Evolutionary conservation across 2,329 filamentous ascomycete species (phyloP), one percentile per base, ranked within the genome.

Genomic region (Fusarium sp.): DNA sequence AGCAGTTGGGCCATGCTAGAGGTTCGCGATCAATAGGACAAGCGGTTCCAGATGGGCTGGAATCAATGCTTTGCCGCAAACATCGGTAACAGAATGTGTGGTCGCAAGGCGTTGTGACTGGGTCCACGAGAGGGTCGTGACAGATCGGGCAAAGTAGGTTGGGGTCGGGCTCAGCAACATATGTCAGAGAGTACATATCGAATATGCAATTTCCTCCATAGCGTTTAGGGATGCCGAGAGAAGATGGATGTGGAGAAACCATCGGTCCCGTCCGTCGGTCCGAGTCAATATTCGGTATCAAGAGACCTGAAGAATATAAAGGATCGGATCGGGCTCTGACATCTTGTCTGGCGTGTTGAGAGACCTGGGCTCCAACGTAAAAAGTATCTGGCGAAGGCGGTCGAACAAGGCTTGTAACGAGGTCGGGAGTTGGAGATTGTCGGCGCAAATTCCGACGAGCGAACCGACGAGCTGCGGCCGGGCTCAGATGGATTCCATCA

Each of bases 51-150:
- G 80, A 79, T 9, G 80, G 80, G 45, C 80, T 82, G 4, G 79
- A 80, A 13, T 79, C 74, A 48, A 82, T 80, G 71, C 80, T 80
- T 32, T 80, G 75, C 28, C 80, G 79, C 53, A 90, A 80, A 73
- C 89, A 91, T 7, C 81, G 81, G 54, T 85, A 84, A 73, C 89
- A 91, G 75, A 91, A 91, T 14, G 88, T 89, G 75, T 91, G 89
- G 61, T 89, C 87, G 78, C 89, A 91, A 10, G 81, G 80, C 1
- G 88, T 90, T 43, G 88, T 89, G 49, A 89, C 82, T 1, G 89
- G 88, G 16, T 86, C 82, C 49, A 90, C 80, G 43, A 91, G 83
- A 5, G 89, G 86, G 13, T 87, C 84, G 71, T 87, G 87, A 78
- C 89, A 91, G 64, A 88, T 85, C 5, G 85, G 85, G 53, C 83